phyloP scores from a whole-genome alignment of 2,329 filamentous ascomycete genomes.

The Verticillium nubilum region DNA sequence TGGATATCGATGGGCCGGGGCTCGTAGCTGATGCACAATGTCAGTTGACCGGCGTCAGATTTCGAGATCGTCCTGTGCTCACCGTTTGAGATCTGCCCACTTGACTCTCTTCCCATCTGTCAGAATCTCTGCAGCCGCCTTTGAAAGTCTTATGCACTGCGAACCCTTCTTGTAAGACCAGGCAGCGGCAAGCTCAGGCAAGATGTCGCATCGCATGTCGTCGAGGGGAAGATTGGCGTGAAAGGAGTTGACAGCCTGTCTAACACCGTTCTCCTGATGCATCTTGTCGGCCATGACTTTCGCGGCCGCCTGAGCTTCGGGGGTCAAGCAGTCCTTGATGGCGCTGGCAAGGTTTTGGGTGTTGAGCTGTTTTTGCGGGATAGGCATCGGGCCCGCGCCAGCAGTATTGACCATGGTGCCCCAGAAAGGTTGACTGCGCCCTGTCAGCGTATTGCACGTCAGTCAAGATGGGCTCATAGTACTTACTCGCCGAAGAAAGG shows the following conservation, averaged over 20 bases:
- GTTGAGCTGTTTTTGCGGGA: slow-evolving; percentile 28
- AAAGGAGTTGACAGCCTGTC: slow-evolving; percentile 33
- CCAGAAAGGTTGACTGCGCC: slow-evolving; percentile 34
- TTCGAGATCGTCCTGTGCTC: slow-evolving; percentile 5
- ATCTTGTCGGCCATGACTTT: slow-evolving; percentile 26
- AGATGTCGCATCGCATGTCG: slow-evolving; percentile 27
- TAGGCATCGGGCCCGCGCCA: slow-evolving; percentile 33
- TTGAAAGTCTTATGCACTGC: slow-evolving; percentile 39
- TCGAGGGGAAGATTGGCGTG: slow-evolving; percentile 28
- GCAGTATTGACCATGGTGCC: slow-evolving; percentile 32
- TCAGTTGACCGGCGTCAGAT: slow-evolving; percentile 33
- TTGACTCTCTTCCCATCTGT: slow-evolving; percentile 43
- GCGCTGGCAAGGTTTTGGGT: slow-evolving; percentile 27
- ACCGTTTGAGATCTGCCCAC: slow-evolving; percentile 27
- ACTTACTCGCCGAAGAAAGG: slow-evolving; percentile 38
- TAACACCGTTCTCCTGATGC: slow-evolving; percentile 27
- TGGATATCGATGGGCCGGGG: slow-evolving; percentile 27
- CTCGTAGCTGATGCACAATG: slow-evolving; percentile 27
- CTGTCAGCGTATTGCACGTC: background rate
- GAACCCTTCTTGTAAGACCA: slow-evolving; percentile 38
- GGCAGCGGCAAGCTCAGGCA: slow-evolving; percentile 40
- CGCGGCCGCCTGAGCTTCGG: slow-evolving; percentile 22
- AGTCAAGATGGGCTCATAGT: background rate
- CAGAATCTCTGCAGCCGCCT: slow-evolving; percentile 47
- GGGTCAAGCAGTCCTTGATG: slow-evolving; percentile 26